A percentile compares a stretch with the other conserved stretches of the same genome.
Conservation (phyloP, 1,284 basidiomycete genomes). For the Ceratorhiza oryzae-sativae region DNA sequence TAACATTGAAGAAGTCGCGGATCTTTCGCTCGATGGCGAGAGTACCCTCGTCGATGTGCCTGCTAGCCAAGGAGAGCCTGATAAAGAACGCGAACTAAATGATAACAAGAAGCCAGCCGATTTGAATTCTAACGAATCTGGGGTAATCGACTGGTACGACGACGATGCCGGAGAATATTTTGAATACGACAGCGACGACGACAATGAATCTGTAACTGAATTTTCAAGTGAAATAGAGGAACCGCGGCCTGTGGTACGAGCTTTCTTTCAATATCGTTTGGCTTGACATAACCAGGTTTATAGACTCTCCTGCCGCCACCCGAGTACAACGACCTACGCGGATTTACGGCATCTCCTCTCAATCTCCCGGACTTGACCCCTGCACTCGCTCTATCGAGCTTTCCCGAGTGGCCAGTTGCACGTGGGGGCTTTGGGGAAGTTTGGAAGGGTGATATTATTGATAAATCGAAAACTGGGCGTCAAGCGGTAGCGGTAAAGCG, state of each 20-base stretch:
- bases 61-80: no score
- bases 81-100: not conserved
- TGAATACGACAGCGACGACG: not conserved
- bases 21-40: not conserved
- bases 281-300: no score
- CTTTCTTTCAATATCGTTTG: no score
- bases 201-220: not conserved
- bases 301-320: not conserved
- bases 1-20: not conserved
- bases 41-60: not conserved
- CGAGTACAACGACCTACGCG: not conserved
- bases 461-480: not conserved
- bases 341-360: not conserved
- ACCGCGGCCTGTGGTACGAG: no score
- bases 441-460: constrained; percentile 17
- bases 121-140: not conserved
- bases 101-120: not conserved
- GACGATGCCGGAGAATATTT: not conserved
- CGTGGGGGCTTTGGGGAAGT: constrained; percentile 25
- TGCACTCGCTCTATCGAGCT: not conserved
- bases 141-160: constrained; percentile 1
- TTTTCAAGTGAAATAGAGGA: not conserved
- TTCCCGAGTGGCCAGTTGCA: constrained; percentile 17
- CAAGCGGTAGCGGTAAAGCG: constrained; percentile 14
- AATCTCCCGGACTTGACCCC: constrained; percentile 16